Evolutionary conservation across 305 asterid species (phyloP).

Genomic region (Fraxinus paxiana): DNA sequence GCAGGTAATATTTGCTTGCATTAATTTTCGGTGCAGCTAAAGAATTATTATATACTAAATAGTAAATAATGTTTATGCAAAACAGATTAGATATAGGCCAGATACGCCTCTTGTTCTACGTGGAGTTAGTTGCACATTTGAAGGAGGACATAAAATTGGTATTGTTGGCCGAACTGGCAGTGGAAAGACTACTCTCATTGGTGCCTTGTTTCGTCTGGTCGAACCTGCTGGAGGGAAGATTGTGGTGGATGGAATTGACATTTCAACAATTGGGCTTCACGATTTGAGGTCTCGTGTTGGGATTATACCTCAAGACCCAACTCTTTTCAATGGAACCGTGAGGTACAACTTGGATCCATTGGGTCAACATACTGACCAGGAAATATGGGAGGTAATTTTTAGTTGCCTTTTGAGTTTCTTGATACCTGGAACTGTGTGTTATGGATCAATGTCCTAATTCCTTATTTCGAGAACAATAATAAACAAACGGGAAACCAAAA

Average conservation of each 20-base stretch:
- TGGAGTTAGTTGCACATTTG: slow-evolving; percentile 37
- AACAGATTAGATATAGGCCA: slow-evolving; percentile 4
- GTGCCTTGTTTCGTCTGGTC: slow-evolving; percentile 32
- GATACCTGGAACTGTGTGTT: background rate
- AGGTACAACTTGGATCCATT: slow-evolving; percentile 43
- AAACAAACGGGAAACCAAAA: background rate
- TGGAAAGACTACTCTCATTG: slow-evolving; percentile 6
- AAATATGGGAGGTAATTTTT: slow-evolving; percentile 41
- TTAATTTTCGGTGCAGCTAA: background rate
- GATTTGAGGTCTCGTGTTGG: slow-evolving; percentile 34
- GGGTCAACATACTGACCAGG: slow-evolving; percentile 33
- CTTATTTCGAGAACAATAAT: background rate
- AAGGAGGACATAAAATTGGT: slow-evolving; percentile 18
- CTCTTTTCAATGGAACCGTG: slow-evolving; percentile 36
- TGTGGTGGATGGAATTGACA: slow-evolving; percentile 31
- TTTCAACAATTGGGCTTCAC: slow-evolving; percentile 32
- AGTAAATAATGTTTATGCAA: slow-evolving; percentile 12
- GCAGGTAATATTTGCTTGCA: background rate
- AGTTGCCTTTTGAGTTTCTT: background rate
- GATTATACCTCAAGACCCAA: slow-evolving; percentile 48
- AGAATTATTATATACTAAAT: background rate
- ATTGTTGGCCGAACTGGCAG: slow-evolving; percentile 8
- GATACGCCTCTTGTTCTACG: slow-evolving; percentile 36
- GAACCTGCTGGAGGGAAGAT: slow-evolving; percentile 40
- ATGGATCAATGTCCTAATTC: background rate